Evolutionary conservation across 305 asterid species (phyloP).

Genomic region (Solanum chacoense): DNA sequence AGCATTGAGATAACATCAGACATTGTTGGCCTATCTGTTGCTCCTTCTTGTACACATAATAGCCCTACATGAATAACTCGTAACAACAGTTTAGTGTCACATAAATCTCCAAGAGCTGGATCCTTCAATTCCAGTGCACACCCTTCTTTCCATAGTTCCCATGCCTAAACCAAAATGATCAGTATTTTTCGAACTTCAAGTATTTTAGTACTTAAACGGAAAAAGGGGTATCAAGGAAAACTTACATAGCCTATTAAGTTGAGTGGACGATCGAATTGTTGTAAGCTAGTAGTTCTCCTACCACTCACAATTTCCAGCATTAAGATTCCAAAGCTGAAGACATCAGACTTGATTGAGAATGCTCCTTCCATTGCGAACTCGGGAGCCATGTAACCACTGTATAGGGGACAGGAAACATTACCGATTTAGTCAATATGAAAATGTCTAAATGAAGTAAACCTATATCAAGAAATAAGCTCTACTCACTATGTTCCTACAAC

Average conservation of each 20-base stretch:
- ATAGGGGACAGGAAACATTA: not conserved
- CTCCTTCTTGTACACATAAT: slow-evolving; percentile 42
- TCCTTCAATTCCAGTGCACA: slow-evolving; percentile 31
- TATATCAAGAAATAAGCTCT: not conserved
- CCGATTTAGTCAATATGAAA: not conserved
- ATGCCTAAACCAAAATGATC: slow-evolving; percentile 25
- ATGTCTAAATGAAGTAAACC: not conserved
- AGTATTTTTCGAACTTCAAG: not conserved
- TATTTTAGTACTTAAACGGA: not conserved
- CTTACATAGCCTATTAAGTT: slow-evolving; percentile 47
- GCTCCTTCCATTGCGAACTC: slow-evolving; percentile 60
- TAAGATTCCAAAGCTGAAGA: slow-evolving; percentile 51
- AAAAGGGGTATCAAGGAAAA: not conserved
- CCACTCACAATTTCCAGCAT: slow-evolving; percentile 47
- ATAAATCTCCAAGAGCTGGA: slow-evolving; percentile 21
- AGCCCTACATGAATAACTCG: slow-evolving; percentile 42
- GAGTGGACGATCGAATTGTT: slow-evolving; percentile 25
- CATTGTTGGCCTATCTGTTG: slow-evolving; percentile 44
- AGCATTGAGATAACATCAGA: slow-evolving; percentile 36
- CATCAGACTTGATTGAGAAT: slow-evolving; percentile 52
- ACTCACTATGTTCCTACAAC: slow-evolving; percentile 65
- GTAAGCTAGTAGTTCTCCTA: slow-evolving; percentile 32
- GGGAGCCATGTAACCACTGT: slow-evolving; percentile 67
- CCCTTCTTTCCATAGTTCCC: slow-evolving; percentile 42
- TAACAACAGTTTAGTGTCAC: slow-evolving; percentile 12